These are phyloP conservation scores for Pseudozyma pruni DNA, from an alignment of 1,284 basidiomycete species.

Conservation along the genomic window DNA sequence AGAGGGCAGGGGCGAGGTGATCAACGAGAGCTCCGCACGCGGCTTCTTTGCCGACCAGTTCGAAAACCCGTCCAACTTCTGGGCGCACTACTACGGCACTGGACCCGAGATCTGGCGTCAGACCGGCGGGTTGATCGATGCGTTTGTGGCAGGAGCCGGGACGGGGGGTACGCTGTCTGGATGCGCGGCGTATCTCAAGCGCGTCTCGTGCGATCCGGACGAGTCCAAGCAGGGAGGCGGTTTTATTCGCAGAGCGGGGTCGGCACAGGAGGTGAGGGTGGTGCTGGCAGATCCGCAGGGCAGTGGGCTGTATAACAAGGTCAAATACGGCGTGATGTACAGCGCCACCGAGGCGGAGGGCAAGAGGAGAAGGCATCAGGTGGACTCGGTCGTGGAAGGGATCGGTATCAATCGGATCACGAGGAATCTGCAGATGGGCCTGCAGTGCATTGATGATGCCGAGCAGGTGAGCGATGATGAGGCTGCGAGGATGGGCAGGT, in stretches of 20 bases:
- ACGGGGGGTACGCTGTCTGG: constrained; percentile 96
- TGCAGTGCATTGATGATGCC: constrained; percentile 61
- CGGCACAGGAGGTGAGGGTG: constrained; percentile 38
- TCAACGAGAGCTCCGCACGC: constrained; percentile 48
- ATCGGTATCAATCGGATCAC: constrained; percentile 74
- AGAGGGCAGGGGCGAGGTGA: constrained; percentile 18
- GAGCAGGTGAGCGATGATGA: constrained; percentile 62
- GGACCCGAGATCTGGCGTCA: constrained; percentile 97
- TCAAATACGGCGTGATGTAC: constrained; percentile 84
- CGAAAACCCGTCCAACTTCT: constrained; percentile 87
- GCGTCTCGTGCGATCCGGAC: constrained; percentile 58
- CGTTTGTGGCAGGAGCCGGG: constrained; percentile 94
- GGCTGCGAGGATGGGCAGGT: constrained; percentile 63
- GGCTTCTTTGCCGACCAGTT: constrained; percentile 82
- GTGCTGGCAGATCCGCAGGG: constrained; percentile 92
- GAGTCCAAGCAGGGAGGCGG: constrained; percentile 26
- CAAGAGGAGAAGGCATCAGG: constrained; percentile 87
- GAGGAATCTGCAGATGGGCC: constrained; percentile 58
- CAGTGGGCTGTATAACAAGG: constrained; percentile 92
- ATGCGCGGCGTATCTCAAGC: constrained; percentile 79
- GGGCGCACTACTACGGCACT: constrained; percentile 88
- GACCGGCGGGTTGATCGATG: constrained; percentile 82
- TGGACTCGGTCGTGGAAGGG: constrained; percentile 70
- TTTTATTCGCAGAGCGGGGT: constrained; percentile 18
- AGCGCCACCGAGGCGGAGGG: constrained; percentile 91